Conservation (phyloP, 192 early-diverging fungal genomes). For the Podila verticillata region DNA sequence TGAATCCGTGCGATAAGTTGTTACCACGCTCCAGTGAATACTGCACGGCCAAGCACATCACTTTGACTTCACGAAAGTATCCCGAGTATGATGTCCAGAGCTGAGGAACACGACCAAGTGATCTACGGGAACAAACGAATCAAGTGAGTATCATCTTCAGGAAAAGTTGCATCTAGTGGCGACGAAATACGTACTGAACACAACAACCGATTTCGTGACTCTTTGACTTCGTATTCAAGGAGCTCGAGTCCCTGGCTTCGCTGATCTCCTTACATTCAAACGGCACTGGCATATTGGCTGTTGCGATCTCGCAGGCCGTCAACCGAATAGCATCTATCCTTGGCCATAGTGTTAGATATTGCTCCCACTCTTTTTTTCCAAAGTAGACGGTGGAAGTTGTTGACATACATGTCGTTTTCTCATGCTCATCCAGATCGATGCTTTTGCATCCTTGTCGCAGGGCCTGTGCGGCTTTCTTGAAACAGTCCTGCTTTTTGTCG, state of each 20-base stretch:
- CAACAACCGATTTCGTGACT: slow-evolving; percentile 22
- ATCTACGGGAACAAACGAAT: slow-evolving; percentile 6
- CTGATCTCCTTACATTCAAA: slow-evolving; percentile 28
- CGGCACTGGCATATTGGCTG: slow-evolving; percentile 45
- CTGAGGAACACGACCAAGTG: slow-evolving; percentile 44
- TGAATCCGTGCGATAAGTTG: no score
- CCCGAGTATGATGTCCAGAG: slow-evolving; percentile 57
- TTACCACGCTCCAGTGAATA: slow-evolving; percentile 48
- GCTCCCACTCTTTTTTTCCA: neutral
- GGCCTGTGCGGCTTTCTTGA: slow-evolving; percentile 37
- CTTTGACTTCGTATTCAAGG: neutral
- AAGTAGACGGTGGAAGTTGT: neutral
- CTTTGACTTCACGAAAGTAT: slow-evolving; percentile 54
- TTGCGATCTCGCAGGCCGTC: slow-evolving; percentile 51
- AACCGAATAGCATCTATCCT: slow-evolving; percentile 44
- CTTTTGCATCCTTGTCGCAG: slow-evolving; percentile 48
- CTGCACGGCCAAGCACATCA: slow-evolving; percentile 49
- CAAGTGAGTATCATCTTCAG: neutral
- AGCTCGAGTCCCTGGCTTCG: neutral
- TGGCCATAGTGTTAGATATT: neutral
- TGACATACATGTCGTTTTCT: slow-evolving; percentile 50
- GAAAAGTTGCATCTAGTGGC: neutral
- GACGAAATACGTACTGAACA: slow-evolving; percentile 27
- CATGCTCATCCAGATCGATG: slow-evolving; percentile 38
- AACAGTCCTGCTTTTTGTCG: slow-evolving; percentile 44